These are phyloP conservation scores for Fraxinus quadrangulata DNA, from an alignment of 257 asterid genomes.

Conservation along the genomic window DNA sequence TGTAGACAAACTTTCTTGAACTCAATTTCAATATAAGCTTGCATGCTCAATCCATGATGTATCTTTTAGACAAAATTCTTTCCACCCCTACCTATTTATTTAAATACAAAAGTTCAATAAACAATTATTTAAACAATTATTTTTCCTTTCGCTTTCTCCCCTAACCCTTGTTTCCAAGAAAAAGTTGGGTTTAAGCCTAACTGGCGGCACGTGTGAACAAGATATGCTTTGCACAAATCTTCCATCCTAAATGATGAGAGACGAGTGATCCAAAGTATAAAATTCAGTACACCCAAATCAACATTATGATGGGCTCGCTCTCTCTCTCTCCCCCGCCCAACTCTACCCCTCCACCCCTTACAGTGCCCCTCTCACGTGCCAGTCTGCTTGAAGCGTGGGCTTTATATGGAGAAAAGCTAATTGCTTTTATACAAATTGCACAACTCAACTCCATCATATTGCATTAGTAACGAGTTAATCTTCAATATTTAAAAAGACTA, in stretches of 20 bases:
- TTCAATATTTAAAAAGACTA: too few relatives aligned
- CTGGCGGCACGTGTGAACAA: constrained; percentile 41
- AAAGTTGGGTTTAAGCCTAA: constrained; percentile 15
- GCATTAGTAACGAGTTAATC: background rate
- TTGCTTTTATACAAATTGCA: background rate
- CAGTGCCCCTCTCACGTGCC: constrained; percentile 38
- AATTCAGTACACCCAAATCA: constrained; percentile 14
- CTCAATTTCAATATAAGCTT: background rate
- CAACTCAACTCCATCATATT: background rate
- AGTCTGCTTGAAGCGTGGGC: constrained; percentile 32
- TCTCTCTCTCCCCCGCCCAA: constrained; percentile 1
- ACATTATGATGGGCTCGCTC: background rate
- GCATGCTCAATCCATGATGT: background rate
- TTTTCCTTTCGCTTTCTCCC: background rate
- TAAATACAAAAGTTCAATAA: background rate
- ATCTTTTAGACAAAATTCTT: background rate
- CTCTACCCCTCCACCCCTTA: background rate
- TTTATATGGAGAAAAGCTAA: constrained; percentile 24
- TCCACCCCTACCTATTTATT: background rate
- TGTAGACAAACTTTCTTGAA: background rate
- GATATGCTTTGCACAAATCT: constrained; percentile 35
- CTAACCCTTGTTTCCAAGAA: constrained; percentile 1
- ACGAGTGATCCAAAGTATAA: constrained; percentile 28
- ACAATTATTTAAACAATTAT: background rate
- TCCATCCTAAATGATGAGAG: constrained; percentile 30